A percentile compares a stretch with the other conserved stretches of the same genome.
These are phyloP conservation scores for Blastosporella zonata DNA, from an alignment of 1,284 basidiomycete genomes.

Conservation along the genomic window DNA sequence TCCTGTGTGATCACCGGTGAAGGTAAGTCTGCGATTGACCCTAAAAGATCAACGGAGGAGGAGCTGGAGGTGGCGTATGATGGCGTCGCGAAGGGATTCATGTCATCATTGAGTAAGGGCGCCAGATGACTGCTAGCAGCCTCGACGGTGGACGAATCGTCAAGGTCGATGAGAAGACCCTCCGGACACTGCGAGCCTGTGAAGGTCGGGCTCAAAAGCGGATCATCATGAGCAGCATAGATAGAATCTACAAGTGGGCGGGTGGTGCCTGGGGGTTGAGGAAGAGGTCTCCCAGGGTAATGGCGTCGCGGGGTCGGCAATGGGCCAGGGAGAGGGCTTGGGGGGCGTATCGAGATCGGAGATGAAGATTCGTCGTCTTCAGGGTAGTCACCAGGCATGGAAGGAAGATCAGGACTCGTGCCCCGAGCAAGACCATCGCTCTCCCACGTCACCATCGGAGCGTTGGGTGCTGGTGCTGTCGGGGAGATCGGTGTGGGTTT, in stretches of 20 bases:
- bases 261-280: conserved; percentile 30
- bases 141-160: conserved; percentile 24
- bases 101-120: not conserved
- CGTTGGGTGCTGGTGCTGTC: not conserved
- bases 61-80: conserved; percentile 15
- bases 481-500: not conserved
- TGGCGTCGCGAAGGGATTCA: not conserved
- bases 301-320: conserved; percentile 28
- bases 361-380: conserved; percentile 1
- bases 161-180: conserved; percentile 44
- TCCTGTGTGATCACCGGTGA: not conserved
- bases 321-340: conserved; percentile 1
- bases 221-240: conserved; percentile 25
- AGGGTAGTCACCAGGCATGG: conserved; percentile 3
- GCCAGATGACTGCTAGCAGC: not conserved
- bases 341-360: not conserved
- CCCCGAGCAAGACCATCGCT: not conserved
- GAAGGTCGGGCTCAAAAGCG: conserved; percentile 7
- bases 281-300: conserved; percentile 40
- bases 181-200: conserved; percentile 32
- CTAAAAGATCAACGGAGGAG: conserved; percentile 20
- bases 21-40: conserved; percentile 10
- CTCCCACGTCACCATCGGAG: not conserved
- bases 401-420: not conserved
- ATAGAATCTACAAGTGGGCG: conserved; percentile 33